Percentiles rank a stretch among this genome's conserved stretches.
These are phyloP conservation scores for Endocalyx cinctus DNA, from an alignment of 2,329 filamentous ascomycete species.

Conservation along the genomic window DNA sequence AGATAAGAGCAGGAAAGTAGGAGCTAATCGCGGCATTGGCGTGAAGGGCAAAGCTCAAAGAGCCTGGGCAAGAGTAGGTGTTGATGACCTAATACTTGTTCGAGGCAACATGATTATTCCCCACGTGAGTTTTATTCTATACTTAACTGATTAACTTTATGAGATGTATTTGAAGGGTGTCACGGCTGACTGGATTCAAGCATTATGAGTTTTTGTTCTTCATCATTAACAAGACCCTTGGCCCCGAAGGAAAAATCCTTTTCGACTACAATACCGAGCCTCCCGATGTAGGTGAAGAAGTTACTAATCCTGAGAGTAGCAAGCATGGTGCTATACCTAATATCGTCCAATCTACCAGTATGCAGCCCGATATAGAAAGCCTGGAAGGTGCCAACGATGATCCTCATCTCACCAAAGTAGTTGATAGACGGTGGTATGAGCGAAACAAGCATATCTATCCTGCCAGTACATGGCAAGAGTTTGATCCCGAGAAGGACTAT, in stretches of 20 bases:
- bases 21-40: slow-evolving; percentile 74
- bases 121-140: slow-evolving; percentile 61
- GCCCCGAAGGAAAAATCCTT: slow-evolving; percentile 65
- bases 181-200: slow-evolving; percentile 40
- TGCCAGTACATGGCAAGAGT: slow-evolving; percentile 92
- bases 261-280: slow-evolving; percentile 68
- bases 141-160: no score
- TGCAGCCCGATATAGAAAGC: slow-evolving; percentile 44
- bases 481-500: slow-evolving; percentile 86
- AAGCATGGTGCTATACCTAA: slow-evolving; percentile 33
- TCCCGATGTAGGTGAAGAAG: slow-evolving; percentile 9
- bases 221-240: slow-evolving; percentile 78
- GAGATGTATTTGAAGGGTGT: neutral
- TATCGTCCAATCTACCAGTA: slow-evolving; percentile 31
- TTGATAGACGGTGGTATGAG: slow-evolving; percentile 95
- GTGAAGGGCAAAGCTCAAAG: slow-evolving; percentile 63
- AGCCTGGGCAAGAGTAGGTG: slow-evolving; percentile 89
- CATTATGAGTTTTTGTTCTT: slow-evolving; percentile 98
- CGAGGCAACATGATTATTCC: slow-evolving; percentile 87
- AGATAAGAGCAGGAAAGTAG: slow-evolving; percentile 85
- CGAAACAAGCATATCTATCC: slow-evolving; percentile 98
- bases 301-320: no score
- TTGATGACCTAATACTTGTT: slow-evolving; percentile 93
- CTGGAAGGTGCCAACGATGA: slow-evolving; percentile 77
- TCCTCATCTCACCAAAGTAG: slow-evolving; percentile 80